Conservation (phyloP, 2,329 filamentous ascomycete species). For the Cordyceps tenuipes region DNA sequence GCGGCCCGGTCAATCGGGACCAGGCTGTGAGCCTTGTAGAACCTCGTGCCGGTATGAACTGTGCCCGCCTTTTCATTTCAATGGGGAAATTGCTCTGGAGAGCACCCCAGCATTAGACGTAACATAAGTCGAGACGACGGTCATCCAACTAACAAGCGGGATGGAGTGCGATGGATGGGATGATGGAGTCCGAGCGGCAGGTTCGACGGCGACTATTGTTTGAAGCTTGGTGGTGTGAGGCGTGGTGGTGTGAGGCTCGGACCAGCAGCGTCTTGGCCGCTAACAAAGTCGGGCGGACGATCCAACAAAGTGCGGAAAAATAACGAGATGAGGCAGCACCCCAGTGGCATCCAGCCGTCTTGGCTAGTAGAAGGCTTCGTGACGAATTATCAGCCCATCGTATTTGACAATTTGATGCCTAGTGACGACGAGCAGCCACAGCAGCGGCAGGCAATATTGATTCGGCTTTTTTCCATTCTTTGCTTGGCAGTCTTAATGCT, state of each 20-base stretch:
- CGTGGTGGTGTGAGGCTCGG: not conserved
- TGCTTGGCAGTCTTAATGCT: not conserved
- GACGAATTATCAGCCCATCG: not conserved
- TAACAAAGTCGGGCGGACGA: not conserved
- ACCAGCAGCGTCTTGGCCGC: not conserved
- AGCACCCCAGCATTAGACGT: not conserved
- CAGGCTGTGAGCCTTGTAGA: not conserved
- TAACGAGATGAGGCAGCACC: not conserved
- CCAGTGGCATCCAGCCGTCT: not conserved
- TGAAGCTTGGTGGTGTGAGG: not conserved
- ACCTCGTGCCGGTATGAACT: not conserved
- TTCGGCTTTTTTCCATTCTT: no score
- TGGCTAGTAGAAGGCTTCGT: no score
- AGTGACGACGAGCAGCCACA: not conserved
- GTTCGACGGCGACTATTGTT: constrained; percentile 1
- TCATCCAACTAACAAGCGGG: not conserved
- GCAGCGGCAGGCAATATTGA: not conserved
- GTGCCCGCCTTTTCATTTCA: not conserved
- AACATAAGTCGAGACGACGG: not conserved
- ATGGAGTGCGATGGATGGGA: not conserved
- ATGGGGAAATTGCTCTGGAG: not conserved
- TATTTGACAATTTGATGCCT: not conserved
- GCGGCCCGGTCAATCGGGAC: not conserved
- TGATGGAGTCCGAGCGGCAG: constrained; percentile 2
- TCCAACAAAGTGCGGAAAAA: not conserved